Evolutionary conservation across 1,284 basidiomycete genomes (phyloP).

Genomic region (Phellinidium pouzarii): DNA sequence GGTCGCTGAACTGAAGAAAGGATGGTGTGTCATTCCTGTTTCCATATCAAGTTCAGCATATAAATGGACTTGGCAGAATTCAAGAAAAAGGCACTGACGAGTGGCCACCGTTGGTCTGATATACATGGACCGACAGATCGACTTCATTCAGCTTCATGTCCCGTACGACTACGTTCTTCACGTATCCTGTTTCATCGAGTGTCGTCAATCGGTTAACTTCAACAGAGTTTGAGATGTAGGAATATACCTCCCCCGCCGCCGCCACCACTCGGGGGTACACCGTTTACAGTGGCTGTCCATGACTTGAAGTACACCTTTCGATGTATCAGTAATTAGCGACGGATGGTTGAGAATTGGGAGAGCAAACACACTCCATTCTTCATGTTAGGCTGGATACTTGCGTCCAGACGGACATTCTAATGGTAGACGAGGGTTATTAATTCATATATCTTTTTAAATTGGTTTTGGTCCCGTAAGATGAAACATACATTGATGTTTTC

Average conservation of each 20-base stretch:
- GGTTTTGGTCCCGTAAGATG: not conserved
- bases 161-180: conserved; percentile 42
- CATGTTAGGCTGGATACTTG: conserved; percentile 51
- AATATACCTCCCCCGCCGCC: conserved; percentile 51
- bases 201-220: not conserved
- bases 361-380: conserved; percentile 36
- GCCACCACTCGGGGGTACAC: conserved; percentile 56
- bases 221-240: not conserved
- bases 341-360: conserved; percentile 33
- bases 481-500: conserved; percentile 29
- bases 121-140: conserved; percentile 39
- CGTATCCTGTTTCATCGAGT: conserved; percentile 32
- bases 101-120: conserved; percentile 48
- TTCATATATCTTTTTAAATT: not conserved
- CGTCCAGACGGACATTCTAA: conserved; percentile 41
- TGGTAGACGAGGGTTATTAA: not conserved
- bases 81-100: conserved; percentile 27
- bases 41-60: not conserved
- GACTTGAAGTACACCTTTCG: conserved; percentile 54
- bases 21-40: conserved; percentile 46
- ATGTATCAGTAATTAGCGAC: conserved; percentile 54
- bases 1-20: conserved; percentile 39
- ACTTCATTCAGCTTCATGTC: conserved; percentile 44
- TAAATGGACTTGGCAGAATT: not conserved
- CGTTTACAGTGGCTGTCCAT: conserved; percentile 50